phyloP scores from a whole-genome alignment of 2,329 filamentous ascomycete genomes.

The Epichloe gansuensis region DNA sequence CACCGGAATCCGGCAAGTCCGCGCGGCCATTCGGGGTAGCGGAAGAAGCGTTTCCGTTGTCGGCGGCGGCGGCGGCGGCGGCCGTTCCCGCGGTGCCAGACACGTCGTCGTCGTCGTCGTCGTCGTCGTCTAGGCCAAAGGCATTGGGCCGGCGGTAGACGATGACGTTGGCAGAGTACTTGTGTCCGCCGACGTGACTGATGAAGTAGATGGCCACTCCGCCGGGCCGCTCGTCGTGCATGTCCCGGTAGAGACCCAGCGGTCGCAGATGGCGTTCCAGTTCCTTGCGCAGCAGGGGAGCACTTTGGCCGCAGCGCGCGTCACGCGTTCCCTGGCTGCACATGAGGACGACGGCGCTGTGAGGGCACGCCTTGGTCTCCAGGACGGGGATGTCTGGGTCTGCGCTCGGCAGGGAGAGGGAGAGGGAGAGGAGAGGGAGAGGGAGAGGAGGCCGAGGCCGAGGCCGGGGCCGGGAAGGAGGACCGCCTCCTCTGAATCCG shows the following conservation, averaged over 20 bases:
- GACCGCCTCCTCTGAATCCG: conserved; percentile 13
- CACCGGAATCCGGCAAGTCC: conserved; percentile 14
- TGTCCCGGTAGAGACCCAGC: conserved; percentile 72
- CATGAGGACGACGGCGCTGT: conserved; percentile 78
- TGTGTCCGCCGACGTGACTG: conserved; percentile 90
- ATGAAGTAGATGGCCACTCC: conserved; percentile 96
- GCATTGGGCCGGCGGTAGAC: conserved; percentile 61
- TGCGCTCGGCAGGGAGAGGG: conserved; percentile 13
- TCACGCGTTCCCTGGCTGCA: conserved; percentile 94
- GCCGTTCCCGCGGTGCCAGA: neutral
- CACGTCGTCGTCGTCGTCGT: conserved; percentile 36
- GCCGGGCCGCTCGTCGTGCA: conserved; percentile 78
- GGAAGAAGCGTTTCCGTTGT: conserved; percentile 2
- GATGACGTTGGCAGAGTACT: conserved; percentile 91
- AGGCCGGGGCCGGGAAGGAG: conserved; percentile 21
- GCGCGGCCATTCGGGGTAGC: conserved; percentile 19
- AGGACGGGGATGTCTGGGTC: conserved; percentile 20
- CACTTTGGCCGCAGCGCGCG: conserved; percentile 86
- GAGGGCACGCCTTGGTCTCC: conserved; percentile 49
- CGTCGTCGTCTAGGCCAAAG: conserved; percentile 37
- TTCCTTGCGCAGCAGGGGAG: conserved; percentile 77
- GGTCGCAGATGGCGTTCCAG: conserved; percentile 80
- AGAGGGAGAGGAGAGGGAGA: conserved; percentile 6
- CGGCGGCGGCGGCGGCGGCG: no score
- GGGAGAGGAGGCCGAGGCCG: conserved; percentile 2